Evolutionary conservation across 805 yeast genomes (phyloP).

Genomic region (Starmerella ratchasimensis): DNA sequence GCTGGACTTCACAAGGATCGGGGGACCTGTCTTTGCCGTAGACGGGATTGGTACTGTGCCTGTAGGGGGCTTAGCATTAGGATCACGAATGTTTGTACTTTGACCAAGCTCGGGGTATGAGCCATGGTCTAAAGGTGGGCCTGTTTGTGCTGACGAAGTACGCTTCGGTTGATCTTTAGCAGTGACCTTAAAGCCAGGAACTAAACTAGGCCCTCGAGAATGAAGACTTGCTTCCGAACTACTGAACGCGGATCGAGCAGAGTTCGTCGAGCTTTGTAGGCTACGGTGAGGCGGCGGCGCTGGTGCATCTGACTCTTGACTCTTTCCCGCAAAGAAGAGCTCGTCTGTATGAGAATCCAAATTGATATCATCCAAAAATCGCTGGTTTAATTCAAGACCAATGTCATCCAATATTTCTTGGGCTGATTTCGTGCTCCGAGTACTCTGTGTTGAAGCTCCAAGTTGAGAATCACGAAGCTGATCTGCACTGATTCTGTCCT

Average conservation of each 20-base stretch:
- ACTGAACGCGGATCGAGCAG: background rate
- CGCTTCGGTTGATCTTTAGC: background rate
- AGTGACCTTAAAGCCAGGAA: conserved; percentile 2
- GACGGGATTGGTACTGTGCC: too few relatives aligned
- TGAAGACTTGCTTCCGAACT: background rate
- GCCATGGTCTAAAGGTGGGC: conserved; percentile 6
- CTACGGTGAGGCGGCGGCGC: conserved; percentile 2
- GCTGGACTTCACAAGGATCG: too few relatives aligned
- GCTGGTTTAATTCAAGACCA: conserved; percentile 19
- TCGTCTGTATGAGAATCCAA: conserved; percentile 14
- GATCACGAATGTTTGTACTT: too few relatives aligned
- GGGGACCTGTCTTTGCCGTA: too few relatives aligned
- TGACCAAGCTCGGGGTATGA: too few relatives aligned
- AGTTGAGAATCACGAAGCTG: too few relatives aligned
- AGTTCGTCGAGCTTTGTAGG: conserved; percentile 1
- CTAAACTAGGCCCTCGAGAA: conserved; percentile 8
- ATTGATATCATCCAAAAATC: conserved; percentile 14
- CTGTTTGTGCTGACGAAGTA: conserved; percentile 12
- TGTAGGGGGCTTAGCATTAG: too few relatives aligned
- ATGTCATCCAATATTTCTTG: conserved; percentile 23
- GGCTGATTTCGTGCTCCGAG: conserved; percentile 17
- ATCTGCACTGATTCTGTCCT: too few relatives aligned
- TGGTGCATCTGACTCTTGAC: conserved; percentile 2
- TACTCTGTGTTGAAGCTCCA: too few relatives aligned
- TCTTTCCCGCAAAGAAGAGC: conserved; percentile 4